These are phyloP conservation scores for Moesziomyces sp. DNA, from an alignment of 1,284 basidiomycete species.

Conservation along the genomic window DNA sequence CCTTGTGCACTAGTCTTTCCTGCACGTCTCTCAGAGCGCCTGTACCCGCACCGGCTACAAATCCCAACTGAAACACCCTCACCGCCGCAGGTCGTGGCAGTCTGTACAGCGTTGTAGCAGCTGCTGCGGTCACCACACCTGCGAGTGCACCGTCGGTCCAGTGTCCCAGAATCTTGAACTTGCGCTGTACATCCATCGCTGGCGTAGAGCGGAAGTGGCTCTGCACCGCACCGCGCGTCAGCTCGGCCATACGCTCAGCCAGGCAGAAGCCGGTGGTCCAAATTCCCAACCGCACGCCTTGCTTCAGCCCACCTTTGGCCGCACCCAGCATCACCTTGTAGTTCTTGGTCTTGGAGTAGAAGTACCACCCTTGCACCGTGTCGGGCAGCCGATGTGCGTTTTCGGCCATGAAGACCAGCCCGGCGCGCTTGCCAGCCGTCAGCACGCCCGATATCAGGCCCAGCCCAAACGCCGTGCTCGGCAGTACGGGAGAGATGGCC, in stretches of 20 bases:
- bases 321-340: constrained; percentile 63
- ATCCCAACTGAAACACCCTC: constrained; percentile 36
- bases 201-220: constrained; percentile 2
- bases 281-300: constrained; percentile 47
- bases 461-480: constrained; percentile 48
- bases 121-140: constrained; percentile 40
- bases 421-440: constrained; percentile 47
- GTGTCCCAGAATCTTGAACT: constrained; percentile 40
- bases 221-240: constrained; percentile 12
- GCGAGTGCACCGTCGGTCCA: constrained; percentile 60
- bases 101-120: constrained; percentile 39
- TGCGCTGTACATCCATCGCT: constrained; percentile 1
- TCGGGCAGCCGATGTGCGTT: constrained; percentile 65
- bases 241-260: constrained; percentile 41
- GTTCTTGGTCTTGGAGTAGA: constrained; percentile 68
- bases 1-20: constrained; percentile 27
- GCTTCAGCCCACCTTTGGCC: constrained; percentile 48
- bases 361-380: constrained; percentile 68
- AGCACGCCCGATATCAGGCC: constrained; percentile 59
- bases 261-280: constrained; percentile 59
- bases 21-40: constrained; percentile 41
- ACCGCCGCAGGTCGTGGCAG: constrained; percentile 27
- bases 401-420: constrained; percentile 64
- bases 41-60: constrained; percentile 39
- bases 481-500: constrained; percentile 44